phyloP scores from a whole-genome alignment of 345 rosid species.

The Citrus australasica region DNA sequence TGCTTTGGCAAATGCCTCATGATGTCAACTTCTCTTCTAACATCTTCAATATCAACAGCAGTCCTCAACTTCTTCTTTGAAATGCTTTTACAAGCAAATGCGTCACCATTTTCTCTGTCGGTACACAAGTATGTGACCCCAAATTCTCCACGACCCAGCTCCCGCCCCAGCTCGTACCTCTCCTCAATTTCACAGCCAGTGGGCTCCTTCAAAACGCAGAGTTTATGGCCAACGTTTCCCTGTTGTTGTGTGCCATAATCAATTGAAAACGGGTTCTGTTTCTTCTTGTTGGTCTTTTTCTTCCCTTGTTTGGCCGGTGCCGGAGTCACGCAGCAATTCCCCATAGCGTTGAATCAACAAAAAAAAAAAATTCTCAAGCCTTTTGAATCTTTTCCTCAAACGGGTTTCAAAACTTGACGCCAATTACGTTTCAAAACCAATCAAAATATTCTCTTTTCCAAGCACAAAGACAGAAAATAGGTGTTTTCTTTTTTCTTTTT shows the following conservation, averaged over 20 bases:
- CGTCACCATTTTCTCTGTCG: conserved; percentile 47
- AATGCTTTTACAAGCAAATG: conserved; percentile 83
- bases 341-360: conserved; percentile 42
- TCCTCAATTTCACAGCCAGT: conserved; percentile 68
- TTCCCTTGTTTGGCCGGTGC: conserved; percentile 28
- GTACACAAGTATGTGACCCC: conserved; percentile 89
- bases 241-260: conserved; percentile 41
- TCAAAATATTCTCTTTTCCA: conserved; percentile 14
- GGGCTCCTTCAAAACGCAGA: conserved; percentile 63
- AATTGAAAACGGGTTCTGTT: conserved; percentile 68
- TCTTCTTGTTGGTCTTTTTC: conserved; percentile 42
- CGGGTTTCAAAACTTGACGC: conserved; percentile 16
- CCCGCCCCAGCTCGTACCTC: conserved; percentile 74
- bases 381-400: neutral
- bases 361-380: neutral
- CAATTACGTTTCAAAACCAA: neutral
- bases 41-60: conserved; percentile 90
- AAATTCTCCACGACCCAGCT: conserved; percentile 97
- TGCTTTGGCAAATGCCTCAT: conserved; percentile 89
- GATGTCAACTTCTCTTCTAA: conserved; percentile 94
- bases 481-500: neutral
- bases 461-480: conserved; percentile 1
- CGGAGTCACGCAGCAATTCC: conserved; percentile 81
- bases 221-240: conserved; percentile 40
- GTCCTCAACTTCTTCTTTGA: conserved; percentile 95